A percentile compares a stretch with the other conserved stretches of the same genome.
Evolutionary conservation across 495 filamentous ascomycete species (phyloP).

Genomic region (Neurospora sp.): DNA sequence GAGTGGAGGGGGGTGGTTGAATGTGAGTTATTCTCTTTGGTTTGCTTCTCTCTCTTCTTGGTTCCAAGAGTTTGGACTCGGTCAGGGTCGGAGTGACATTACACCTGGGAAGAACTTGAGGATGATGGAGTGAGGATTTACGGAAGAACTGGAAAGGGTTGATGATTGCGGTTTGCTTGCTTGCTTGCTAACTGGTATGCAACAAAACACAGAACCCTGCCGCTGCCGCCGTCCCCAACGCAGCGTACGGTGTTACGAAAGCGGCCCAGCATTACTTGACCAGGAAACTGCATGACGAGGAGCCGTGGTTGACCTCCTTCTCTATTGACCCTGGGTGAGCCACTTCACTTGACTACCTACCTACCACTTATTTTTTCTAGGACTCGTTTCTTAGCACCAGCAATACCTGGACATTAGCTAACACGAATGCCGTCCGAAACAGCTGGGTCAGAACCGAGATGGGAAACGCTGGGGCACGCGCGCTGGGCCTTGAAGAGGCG

Average conservation of each 20-base stretch:
- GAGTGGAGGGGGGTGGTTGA: slow-evolving; percentile 16
- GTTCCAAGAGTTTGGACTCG: not conserved
- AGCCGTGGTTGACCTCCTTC: slow-evolving; percentile 28
- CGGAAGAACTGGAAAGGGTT: not conserved
- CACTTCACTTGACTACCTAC: not conserved
- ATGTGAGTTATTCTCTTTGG: slow-evolving; percentile 8
- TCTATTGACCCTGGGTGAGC: slow-evolving; percentile 17
- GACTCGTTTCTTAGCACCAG: not conserved
- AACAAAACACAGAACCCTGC: slow-evolving; percentile 5
- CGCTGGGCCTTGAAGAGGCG: slow-evolving; percentile 27
- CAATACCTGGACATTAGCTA: not conserved
- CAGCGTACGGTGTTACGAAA: slow-evolving; percentile 33
- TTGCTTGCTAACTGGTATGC: not conserved
- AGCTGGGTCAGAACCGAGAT: slow-evolving; percentile 39
- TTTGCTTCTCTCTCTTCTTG: not conserved
- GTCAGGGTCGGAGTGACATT: too few species aligned
- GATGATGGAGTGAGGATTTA: not conserved
- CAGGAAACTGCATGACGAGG: slow-evolving; percentile 27
- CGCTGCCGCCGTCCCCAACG: slow-evolving; percentile 16
- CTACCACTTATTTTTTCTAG: not conserved
- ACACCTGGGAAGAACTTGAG: not conserved
- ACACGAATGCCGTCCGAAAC: not conserved
- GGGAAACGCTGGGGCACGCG: slow-evolving; percentile 30
- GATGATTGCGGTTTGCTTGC: not conserved
- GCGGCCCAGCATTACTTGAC: slow-evolving; percentile 29